Evolutionary conservation across 2,329 filamentous ascomycete species (phyloP), one percentile per base, ranked within the genome.

Genomic region (Pyrenophora tritici-repentis): DNA sequence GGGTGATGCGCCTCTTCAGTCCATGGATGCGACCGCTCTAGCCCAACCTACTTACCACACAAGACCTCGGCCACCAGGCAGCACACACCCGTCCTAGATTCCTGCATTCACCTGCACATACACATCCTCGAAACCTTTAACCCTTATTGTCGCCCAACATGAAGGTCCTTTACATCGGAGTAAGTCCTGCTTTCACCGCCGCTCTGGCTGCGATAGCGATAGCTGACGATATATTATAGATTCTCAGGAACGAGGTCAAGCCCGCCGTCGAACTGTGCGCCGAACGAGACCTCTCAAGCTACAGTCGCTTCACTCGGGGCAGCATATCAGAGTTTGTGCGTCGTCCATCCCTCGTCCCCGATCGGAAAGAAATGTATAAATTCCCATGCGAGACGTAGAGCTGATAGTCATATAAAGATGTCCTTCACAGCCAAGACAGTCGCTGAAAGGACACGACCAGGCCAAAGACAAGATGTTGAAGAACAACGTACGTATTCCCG

Each of bases 141-240:
- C 7, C 26, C 17, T 45, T 4, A 20, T 37, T 17, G 36, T 34
- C 34, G 8, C 24, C n/a, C 72, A 76, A 66, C 72, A 93, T 93
- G 90, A 93, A 92, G 85, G 79, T 94, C 75, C 83, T 89, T 75
- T 94, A 94, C 77, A 90, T 95, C 72, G 90, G 90, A 67, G 90
- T 94, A 86, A 59, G 86, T 72, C 33, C 55, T 13, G 8, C 57
- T 55, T 56, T 62, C 60, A 61, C 58, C 64, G 56, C 62, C 47
- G 40, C 49, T 12, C 26, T 14, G 7, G 6, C 6, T 13, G 35
- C 26, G 26, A 29, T 29, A 29, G 34, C 34, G 16, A 17, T 18
- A 12, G 12, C 44, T 47, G 2, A 47, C 44, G 8, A 26, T 43
- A 36, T 4, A 29, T 29, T 43, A 52, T 67, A 95, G 91, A 84